Base-by-base conservation (phyloP, 2,329 filamentous ascomycete species). In the Lizonia empirigonia region DNA sequence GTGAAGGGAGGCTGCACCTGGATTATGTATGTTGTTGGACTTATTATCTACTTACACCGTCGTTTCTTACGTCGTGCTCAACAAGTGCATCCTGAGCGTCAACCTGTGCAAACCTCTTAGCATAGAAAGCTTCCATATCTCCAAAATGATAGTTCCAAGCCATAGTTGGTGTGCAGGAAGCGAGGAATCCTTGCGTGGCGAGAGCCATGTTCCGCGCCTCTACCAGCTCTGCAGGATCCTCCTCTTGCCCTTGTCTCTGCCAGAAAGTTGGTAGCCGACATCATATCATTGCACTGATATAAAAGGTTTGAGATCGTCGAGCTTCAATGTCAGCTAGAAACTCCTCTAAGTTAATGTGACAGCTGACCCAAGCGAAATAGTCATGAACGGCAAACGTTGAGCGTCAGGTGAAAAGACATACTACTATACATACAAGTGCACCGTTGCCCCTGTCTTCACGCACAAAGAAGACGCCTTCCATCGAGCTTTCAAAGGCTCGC, bases 81-180 rank as follows among this genome's bases (percentile, higher is more conserved):
- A 20, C 15, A 33, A 44, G 18, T 36, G 44, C 37, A 56, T 55
- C 52, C 38, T 52, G 40, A 35, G 53, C 49, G 37, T 49, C 35
- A 23, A 53, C 44, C 36, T 55, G 44, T 26, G 44, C 47, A 27
- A 55, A 58, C 44, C 55, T 58, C 45, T 58, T 42, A 45, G 41
- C 16, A 36, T 56, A 58, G 38, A 58, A 58, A 44, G 55, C 49
- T 30, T 56, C 38, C 24, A 58, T 56, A 26, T 53, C 49, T 45
- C 52, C 32, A 51, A 58, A 58, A 32, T 58, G 38, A 53, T 58
- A 58, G 52, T 55, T 58, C 52, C 34, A 55, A 20, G 55, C 51
- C 37, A 55, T 55, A 50, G 55, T 54, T 22, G 32, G 55, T 24
- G 51, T 55, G 26, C 44, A 53, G 15, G 40, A 50, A 44, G 23